phyloP scores from a whole-genome alignment of 805 yeast species.

The Naumovozyma dairenensis region DNA sequence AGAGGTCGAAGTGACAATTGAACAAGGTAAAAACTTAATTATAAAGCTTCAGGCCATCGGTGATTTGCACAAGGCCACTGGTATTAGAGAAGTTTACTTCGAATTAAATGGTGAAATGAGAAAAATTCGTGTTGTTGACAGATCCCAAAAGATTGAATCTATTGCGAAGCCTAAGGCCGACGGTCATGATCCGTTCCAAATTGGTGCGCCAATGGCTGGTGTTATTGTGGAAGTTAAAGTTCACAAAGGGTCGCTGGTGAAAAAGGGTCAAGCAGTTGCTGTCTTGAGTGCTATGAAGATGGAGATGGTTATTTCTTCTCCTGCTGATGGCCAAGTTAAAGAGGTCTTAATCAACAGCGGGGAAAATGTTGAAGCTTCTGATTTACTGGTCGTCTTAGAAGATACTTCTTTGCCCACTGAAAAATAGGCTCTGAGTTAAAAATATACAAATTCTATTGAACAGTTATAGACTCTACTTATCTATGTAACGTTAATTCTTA shows the following conservation, averaged over 20 bases:
- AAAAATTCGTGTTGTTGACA: slow-evolving; percentile 86
- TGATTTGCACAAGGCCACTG: slow-evolving; percentile 74
- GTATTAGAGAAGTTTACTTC: slow-evolving; percentile 91
- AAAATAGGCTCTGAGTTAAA: too few species aligned
- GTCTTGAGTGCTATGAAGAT: slow-evolving; percentile 97
- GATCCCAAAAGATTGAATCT: slow-evolving; percentile 74
- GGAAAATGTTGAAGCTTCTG: slow-evolving; percentile 92
- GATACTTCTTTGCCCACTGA: slow-evolving; percentile 16
- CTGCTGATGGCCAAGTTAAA: slow-evolving; percentile 74
- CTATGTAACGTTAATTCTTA: too few species aligned
- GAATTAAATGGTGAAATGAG: slow-evolving; percentile 98
- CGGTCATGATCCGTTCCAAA: slow-evolving; percentile 74
- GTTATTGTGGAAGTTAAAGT: slow-evolving; percentile 92
- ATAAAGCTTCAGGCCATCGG: slow-evolving; percentile 89
- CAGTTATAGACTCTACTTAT: too few species aligned
- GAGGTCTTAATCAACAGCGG: slow-evolving; percentile 76
- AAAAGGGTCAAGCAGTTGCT: slow-evolving; percentile 93
- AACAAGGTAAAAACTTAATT: slow-evolving; percentile 88
- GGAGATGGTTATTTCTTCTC: slow-evolving; percentile 98
- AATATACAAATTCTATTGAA: too few species aligned
- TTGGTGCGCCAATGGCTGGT: slow-evolving; percentile 99
- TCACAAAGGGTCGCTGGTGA: slow-evolving; percentile 76
- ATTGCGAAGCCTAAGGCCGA: slow-evolving; percentile 87
- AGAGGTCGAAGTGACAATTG: slow-evolving; percentile 81
- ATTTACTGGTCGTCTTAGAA: slow-evolving; percentile 59